phyloP scores from a whole-genome alignment of 164 flowering plant genomes.

The Santalum album region DNA sequence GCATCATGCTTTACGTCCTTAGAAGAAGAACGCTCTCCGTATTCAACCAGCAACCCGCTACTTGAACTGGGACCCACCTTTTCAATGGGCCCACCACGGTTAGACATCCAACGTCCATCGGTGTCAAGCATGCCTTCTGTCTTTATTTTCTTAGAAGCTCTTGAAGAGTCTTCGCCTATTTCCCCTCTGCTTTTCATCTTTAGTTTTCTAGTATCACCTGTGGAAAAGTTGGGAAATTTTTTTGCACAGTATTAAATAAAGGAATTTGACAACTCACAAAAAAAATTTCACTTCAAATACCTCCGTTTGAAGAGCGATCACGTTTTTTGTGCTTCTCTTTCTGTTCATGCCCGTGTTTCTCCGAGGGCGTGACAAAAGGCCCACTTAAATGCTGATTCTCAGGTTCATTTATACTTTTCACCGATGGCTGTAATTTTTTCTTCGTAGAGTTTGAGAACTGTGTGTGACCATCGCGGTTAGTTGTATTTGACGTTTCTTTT shows the following conservation, averaged over 20 bases:
- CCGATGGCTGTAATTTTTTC: slow-evolving; percentile 31
- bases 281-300: slow-evolving; percentile 24
- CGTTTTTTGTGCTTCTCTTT: slow-evolving; percentile 32
- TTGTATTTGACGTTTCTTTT: slow-evolving; percentile 28
- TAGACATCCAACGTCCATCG: slow-evolving; percentile 34
- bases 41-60: slow-evolving; percentile 19
- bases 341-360: slow-evolving; percentile 18
- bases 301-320: slow-evolving; percentile 35
- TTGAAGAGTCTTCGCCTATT: slow-evolving; percentile 27
- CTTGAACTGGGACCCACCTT: slow-evolving; percentile 24
- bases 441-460: slow-evolving; percentile 24
- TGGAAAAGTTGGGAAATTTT: slow-evolving; percentile 6
- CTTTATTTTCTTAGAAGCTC: slow-evolving; percentile 56
- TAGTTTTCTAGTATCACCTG: slow-evolving; percentile 41
- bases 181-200: slow-evolving; percentile 40
- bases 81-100: slow-evolving; percentile 12
- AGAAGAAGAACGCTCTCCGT: slow-evolving; percentile 12
- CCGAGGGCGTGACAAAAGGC: slow-evolving; percentile 13
- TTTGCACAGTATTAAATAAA: not conserved
- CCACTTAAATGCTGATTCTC: slow-evolving; percentile 24
- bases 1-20: slow-evolving; percentile 22
- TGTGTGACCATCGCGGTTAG: slow-evolving; percentile 16
- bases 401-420: slow-evolving; percentile 25
- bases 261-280: not conserved
- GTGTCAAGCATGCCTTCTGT: slow-evolving; percentile 18